Evolutionary conservation across 352 stramenopile genomes (phyloP), one percentile per base, ranked within the genome.

Genomic region (Globisporangium parvum): DNA sequence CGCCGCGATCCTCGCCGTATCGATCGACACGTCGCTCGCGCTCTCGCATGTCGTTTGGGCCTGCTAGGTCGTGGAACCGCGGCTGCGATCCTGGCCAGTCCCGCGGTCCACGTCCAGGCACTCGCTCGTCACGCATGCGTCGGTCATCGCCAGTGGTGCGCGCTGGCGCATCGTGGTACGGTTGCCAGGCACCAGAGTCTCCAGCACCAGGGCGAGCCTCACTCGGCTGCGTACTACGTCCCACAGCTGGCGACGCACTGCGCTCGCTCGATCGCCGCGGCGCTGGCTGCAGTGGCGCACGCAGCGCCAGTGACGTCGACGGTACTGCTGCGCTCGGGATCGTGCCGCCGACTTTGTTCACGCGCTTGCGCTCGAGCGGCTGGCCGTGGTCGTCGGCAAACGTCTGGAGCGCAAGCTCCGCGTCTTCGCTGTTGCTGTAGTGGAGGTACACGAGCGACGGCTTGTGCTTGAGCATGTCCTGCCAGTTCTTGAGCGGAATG

Each of bases 401-500:
- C 18, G 58, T 52, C 28, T 65, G 51, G 17, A 67, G 66, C 31
- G 76, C 76, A 49, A 64, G 59, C 37, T 71, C 65, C 3, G 70
- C 69, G 40, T 80, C 76, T 47, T 84, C 76, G 9, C 70, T 69
- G 47, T 87, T 83, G 41, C 70, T 66, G 45, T 80, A 87, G 42
- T 85, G 76, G 14, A 85, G 39, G 24, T 71, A 80, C 15, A 87
- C 63, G 2, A 64, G 49, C 4, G 55, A 64, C 15, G 60, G 44
- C 24, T 70, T 46, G 44, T 78, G 65, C 15, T 65, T 70, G 15
- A 79, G 63, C 51, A 73, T 67, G 21, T 58, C 54, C 50, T 80
- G 71, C 76, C 76, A 87, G n/a, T 79, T 80, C 26, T 83, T 72
- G 24, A 68, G 71, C 51, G 67, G 58, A 15, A 87, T 85, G 39